Conservation (phyloP, 306 rosid genomes). For the Citrullus mucosospermus region DNA sequence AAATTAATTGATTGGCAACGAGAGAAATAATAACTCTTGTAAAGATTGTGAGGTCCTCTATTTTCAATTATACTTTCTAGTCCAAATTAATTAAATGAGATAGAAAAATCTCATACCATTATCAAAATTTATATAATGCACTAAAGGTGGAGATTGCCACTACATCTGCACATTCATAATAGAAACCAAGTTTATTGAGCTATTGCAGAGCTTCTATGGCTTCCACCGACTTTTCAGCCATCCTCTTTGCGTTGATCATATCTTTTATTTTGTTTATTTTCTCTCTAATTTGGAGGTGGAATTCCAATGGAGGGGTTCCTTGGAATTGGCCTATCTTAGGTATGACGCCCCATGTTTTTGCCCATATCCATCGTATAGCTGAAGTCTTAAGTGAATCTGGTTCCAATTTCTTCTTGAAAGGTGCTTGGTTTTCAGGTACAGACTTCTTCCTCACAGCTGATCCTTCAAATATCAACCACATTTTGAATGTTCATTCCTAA, state of each 20-base stretch:
- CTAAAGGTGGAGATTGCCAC: no score
- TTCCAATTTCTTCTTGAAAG: slow-evolving; percentile 7
- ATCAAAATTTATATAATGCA: no score
- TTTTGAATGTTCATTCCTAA: slow-evolving; percentile 10
- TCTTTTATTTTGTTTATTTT: neutral
- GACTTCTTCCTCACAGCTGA: slow-evolving; percentile 12
- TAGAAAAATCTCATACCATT: no score
- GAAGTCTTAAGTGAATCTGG: neutral
- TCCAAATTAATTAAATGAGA: no score
- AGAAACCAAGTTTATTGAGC: no score
- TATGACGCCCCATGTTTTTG: slow-evolving; percentile 13
- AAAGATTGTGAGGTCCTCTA: no score
- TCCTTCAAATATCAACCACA: slow-evolving; percentile 22
- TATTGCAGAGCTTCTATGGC: no score
- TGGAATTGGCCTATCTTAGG: slow-evolving; percentile 28
- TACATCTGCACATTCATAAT: no score
- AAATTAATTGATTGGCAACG: no score
- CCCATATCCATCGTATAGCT: neutral
- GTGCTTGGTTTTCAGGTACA: slow-evolving; percentile 23
- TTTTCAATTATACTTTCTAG: no score
- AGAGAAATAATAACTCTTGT: no score
- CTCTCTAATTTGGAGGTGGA: neutral
- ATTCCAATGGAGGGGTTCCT: neutral
- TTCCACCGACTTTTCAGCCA: neutral
- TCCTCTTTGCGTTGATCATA: neutral